Evolutionary conservation across 306 rosid genomes (phyloP).

Genomic region (Urtica urens): DNA sequence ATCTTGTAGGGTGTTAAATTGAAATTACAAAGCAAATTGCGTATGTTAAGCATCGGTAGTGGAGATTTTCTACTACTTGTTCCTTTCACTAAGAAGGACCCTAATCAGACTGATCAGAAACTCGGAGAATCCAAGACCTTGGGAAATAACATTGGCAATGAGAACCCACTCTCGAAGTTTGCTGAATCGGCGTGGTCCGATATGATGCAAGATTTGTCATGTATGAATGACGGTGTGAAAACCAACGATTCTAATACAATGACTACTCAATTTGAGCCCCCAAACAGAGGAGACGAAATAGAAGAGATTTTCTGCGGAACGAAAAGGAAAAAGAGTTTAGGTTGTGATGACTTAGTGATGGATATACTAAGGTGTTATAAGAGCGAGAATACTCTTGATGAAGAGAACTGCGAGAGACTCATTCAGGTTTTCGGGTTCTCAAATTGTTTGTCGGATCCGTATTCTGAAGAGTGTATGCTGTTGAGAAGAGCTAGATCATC

Average conservation of each 20-base stretch:
- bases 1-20: constrained; percentile 59
- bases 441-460: constrained; percentile 51
- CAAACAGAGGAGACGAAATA: constrained; percentile 13
- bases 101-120: constrained; percentile 13
- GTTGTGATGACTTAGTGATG: constrained; percentile 36
- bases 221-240: constrained; percentile 18
- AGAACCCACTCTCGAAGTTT: constrained; percentile 31
- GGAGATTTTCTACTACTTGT: constrained; percentile 61
- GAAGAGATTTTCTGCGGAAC: constrained; percentile 12
- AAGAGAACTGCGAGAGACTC: constrained; percentile 31
- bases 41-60: constrained; percentile 13
- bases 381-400: constrained; percentile 23
- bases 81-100: constrained; percentile 50
- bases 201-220: constrained; percentile 62
- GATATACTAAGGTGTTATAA: constrained; percentile 24
- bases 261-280: constrained; percentile 8
- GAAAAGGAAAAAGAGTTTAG: constrained; percentile 18
- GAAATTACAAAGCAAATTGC: constrained; percentile 38
- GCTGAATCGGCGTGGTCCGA: constrained; percentile 59
- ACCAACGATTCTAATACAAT: constrained; percentile 3
- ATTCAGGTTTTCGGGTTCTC: constrained; percentile 42
- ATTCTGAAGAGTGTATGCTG: constrained; percentile 53
- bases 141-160: constrained; percentile 10
- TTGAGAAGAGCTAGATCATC: constrained; percentile 25
- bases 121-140: constrained; percentile 20